Percentiles rank a stretch among this genome's conserved stretches.
Conservation (phyloP, 192 early-diverging fungal species). For the Backusella psychrophila region DNA sequence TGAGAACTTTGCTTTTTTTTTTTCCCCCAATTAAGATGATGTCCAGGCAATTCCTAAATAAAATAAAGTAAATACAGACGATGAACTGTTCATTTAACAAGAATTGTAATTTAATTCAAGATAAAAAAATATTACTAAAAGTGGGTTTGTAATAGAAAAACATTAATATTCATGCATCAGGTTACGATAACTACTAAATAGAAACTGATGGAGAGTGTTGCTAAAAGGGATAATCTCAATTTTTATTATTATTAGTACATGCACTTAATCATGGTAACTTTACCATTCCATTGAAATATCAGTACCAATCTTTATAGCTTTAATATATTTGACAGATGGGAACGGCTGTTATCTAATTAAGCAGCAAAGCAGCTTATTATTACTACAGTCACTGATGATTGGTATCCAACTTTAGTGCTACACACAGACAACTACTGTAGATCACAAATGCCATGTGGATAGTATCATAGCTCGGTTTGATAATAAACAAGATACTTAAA, state of each 20-base stretch:
- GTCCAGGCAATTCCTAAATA: not conserved
- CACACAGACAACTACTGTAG: not conserved
- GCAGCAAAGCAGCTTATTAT: too few species aligned
- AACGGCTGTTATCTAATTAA: not conserved
- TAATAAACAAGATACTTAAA: not conserved
- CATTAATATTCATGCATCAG: not conserved
- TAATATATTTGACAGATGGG: not conserved
- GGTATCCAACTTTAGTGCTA: not conserved
- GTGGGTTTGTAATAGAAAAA: not conserved
- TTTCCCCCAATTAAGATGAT: not conserved
- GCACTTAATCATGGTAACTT: not conserved
- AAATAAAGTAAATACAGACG: not conserved
- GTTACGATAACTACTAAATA: not conserved
- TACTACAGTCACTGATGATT: too few species aligned
- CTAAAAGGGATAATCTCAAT: not conserved
- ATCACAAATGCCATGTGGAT: not conserved
- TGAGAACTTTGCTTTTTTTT: not conserved
- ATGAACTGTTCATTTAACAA: not conserved
- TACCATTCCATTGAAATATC: not conserved
- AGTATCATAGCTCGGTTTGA: not conserved
- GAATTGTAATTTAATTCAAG: not conserved
- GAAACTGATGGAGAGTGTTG: not conserved
- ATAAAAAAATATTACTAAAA: not conserved
- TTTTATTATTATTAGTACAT: not conserved
- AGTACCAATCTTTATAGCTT: not conserved